A percentile compares a stretch with the other conserved stretches of the same genome.
Evolutionary conservation across 164 flowering plant genomes (phyloP).

Genomic region (Chimonanthus salicifolius): DNA sequence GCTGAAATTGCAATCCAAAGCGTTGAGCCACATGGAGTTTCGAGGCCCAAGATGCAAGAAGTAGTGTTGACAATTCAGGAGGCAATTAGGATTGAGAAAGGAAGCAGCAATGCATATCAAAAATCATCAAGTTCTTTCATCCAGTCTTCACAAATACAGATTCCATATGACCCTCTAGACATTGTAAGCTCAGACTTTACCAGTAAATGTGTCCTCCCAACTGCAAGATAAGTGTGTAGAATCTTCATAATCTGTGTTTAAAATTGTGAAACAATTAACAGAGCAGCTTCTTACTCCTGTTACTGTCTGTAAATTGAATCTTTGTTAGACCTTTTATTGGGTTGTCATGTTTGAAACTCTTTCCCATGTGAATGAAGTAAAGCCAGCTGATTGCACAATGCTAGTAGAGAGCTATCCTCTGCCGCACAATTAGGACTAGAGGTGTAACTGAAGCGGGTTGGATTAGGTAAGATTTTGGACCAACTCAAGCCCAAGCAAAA

Average conservation of each 20-base stretch:
- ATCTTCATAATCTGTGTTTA: not conserved
- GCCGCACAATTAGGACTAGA: no score
- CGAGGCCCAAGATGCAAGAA: slow-evolving; percentile 88
- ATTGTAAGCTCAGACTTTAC: slow-evolving; percentile 61
- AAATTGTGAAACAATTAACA: no score
- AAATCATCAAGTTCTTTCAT: slow-evolving; percentile 35
- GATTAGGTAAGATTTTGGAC: no score
- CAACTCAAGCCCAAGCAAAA: no score
- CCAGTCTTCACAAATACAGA: slow-evolving; percentile 48
- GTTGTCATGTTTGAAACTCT: no score
- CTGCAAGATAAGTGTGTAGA: slow-evolving; percentile 48
- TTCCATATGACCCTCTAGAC: slow-evolving; percentile 63
- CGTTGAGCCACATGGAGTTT: slow-evolving; percentile 53
- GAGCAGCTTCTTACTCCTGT: no score
- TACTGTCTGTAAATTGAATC: no score
- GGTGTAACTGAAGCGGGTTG: no score
- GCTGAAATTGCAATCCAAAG: slow-evolving; percentile 86
- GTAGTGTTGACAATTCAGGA: slow-evolving; percentile 81
- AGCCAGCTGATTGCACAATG: no score
- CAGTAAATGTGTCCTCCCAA: slow-evolving; percentile 41
- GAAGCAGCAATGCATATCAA: slow-evolving; percentile 23
- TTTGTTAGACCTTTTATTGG: no score
- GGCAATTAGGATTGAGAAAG: slow-evolving; percentile 69
- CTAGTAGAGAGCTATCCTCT: no score
- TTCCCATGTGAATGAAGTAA: no score